Base-by-base conservation (phyloP, 176 grass and related monocot species). In the Elaeis guineensis region DNA sequence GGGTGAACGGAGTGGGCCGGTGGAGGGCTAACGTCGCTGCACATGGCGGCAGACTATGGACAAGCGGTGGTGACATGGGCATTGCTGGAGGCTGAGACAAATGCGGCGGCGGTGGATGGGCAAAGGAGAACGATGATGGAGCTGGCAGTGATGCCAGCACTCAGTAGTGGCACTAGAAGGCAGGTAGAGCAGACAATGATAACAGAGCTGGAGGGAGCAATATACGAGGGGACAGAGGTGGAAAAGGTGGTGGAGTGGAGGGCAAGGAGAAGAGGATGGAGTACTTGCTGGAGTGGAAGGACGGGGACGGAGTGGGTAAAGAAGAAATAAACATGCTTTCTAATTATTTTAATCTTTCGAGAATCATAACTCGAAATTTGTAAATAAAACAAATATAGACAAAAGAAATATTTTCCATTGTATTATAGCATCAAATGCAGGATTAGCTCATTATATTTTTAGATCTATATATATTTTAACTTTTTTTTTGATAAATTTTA, bases 261-360 rank as follows among this genome's bases (percentile, higher is more conserved):
- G 44, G 92, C 86, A 71, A 96, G n/a, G 83, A 83, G 9, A 88
- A 82, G 62, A 76, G 82, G 75, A 65, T 78, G 69, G 92, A 90
- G 72, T 96, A 88, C 64, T 71, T 90, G 16, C 83, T 97, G 25
- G 92, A 97, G 69, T 97, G 92, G 87, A 82, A 72, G 58, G 86
- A 97, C 69, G 92, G 83, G 5, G 87, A 80, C 87, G 78, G 92
- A 97, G 28, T 97, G 92, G 92, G 83, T 90, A 48, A 90, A 79
- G 78, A 78, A 78, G 4, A 28, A 28, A 4, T 3, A 28, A 28
- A 28, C 5, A 5, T 3, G 26, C 5, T 28, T 5, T 28, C 1
- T 28, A 0, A 28, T 28, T 5, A 0, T 5, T 28, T 28, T 28
- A 28, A 28, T 2, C 26, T 28, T 28, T 5, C 5, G 5, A 4